A percentile compares a stretch with the other conserved stretches of the same genome.
phyloP scores from a whole-genome alignment of 2,329 filamentous ascomycete genomes.

The Blastomyces gilchristii region DNA sequence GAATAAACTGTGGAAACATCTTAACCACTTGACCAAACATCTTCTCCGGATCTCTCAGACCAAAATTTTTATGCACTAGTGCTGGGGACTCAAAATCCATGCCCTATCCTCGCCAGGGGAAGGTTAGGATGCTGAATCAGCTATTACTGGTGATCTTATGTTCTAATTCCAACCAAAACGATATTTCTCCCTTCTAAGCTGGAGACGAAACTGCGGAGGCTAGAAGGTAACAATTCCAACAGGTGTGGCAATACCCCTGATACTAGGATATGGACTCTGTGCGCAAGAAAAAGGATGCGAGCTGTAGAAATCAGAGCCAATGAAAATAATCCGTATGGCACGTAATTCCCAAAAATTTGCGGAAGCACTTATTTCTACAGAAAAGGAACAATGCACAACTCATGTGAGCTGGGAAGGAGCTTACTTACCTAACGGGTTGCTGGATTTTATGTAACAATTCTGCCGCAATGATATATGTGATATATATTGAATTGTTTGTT shows the following conservation, averaged over 20 bases:
- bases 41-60: neutral
- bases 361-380: neutral
- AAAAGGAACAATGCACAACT: neutral
- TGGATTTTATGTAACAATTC: slow-evolving; percentile 1
- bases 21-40: neutral
- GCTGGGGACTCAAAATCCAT: neutral
- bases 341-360: neutral
- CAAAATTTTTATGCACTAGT: neutral
- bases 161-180: neutral
- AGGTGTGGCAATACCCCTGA: neutral
- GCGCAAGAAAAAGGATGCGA: neutral
- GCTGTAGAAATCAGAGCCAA: neutral
- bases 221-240: neutral
- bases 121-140: neutral
- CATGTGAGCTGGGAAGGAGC: neutral
- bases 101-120: no score
- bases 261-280: neutral
- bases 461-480: neutral
- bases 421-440: neutral
- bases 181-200: neutral
- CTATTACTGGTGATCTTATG: neutral
- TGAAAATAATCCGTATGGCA: neutral
- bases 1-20: neutral
- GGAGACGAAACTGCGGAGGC: neutral
- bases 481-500: neutral